Evolutionary conservation across 352 stramenopile genomes (phyloP).

Genomic region (Lagenidium sp.): DNA sequence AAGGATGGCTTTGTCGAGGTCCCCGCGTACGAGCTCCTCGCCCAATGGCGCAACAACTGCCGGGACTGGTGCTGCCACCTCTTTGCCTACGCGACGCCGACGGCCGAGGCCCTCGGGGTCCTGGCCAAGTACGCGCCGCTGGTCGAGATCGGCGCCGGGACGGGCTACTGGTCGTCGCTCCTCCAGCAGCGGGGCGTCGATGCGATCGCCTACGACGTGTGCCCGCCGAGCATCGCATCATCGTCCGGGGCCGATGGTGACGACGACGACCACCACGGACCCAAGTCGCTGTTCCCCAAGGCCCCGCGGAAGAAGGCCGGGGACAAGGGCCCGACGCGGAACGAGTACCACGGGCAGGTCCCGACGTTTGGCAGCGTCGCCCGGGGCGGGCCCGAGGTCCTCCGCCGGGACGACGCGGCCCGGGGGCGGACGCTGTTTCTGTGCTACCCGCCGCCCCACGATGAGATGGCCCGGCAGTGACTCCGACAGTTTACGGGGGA

Average conservation of each 20-base stretch:
- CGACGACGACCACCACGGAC: background rate
- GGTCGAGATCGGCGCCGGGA: constrained; percentile 88
- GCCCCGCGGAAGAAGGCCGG: constrained; percentile 7
- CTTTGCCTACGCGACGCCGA: constrained; percentile 67
- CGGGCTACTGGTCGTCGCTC: constrained; percentile 79
- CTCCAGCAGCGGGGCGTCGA: constrained; percentile 75
- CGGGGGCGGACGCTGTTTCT: constrained; percentile 43
- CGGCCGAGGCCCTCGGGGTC: constrained; percentile 31
- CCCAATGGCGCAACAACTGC: constrained; percentile 72
- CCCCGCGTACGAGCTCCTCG: constrained; percentile 52
- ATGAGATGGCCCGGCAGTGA: constrained; percentile 51
- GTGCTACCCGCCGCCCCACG: constrained; percentile 56
- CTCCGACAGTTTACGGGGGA: constrained; percentile 55
- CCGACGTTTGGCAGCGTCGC: constrained; percentile 53
- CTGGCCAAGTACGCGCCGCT: constrained; percentile 51
- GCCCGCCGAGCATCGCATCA: constrained; percentile 21
- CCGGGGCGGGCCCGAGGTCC: constrained; percentile 43
- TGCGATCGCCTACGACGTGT: constrained; percentile 60
- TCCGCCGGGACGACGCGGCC: constrained; percentile 25
- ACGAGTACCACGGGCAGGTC: constrained; percentile 57
- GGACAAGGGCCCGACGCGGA: constrained; percentile 15
- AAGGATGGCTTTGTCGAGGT: constrained; percentile 26
- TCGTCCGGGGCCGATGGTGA: background rate
- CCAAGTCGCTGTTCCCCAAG: constrained; percentile 11
- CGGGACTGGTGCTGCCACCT: constrained; percentile 70